Evolutionary conservation across 352 stramenopile genomes (phyloP).

Genomic region (Phytophthora quininea): DNA sequence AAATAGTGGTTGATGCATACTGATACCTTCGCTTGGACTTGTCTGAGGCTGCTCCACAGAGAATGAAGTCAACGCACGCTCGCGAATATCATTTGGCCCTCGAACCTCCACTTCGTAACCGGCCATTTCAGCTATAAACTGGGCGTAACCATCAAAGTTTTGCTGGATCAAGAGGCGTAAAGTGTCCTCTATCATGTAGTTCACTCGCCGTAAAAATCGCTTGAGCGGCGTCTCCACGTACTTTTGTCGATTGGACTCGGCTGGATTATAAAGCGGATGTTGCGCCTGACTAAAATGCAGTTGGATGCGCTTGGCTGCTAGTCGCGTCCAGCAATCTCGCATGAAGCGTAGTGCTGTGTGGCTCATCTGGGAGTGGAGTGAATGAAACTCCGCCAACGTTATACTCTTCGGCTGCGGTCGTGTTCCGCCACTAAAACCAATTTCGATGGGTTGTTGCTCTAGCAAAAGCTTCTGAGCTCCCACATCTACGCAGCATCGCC

Average conservation of each 20-base stretch:
- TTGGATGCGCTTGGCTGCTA: slow-evolving; percentile 79
- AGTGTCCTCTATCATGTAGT: slow-evolving; percentile 85
- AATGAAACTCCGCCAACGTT: slow-evolving; percentile 74
- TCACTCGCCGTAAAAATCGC: slow-evolving; percentile 74
- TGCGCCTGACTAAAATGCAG: slow-evolving; percentile 59
- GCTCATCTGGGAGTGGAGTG: slow-evolving; percentile 70
- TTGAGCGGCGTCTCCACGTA: slow-evolving; percentile 69
- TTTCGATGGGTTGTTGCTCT: slow-evolving; percentile 70
- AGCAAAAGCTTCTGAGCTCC: slow-evolving; percentile 65
- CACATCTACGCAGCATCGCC: slow-evolving; percentile 69
- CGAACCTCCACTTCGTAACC: slow-evolving; percentile 60
- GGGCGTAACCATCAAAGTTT: slow-evolving; percentile 75
- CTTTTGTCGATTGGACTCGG: slow-evolving; percentile 66
- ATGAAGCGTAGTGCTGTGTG: slow-evolving; percentile 77
- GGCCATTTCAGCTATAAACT: slow-evolving; percentile 74
- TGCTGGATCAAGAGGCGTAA: slow-evolving; percentile 63
- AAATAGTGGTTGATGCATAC: slow-evolving; percentile 68
- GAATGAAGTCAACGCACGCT: slow-evolving; percentile 16
- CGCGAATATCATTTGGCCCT: slow-evolving; percentile 52
- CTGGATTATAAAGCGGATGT: slow-evolving; percentile 64
- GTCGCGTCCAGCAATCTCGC: slow-evolving; percentile 77
- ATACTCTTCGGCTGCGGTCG: slow-evolving; percentile 59
- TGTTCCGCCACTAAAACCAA: slow-evolving; percentile 53
- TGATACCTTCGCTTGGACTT: not conserved
- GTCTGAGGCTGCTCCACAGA: no score